Percentiles rank a stretch among this genome's conserved stretches.
Conservation (phyloP, 495 filamentous ascomycete species). For the Podospora tetraspora region DNA sequence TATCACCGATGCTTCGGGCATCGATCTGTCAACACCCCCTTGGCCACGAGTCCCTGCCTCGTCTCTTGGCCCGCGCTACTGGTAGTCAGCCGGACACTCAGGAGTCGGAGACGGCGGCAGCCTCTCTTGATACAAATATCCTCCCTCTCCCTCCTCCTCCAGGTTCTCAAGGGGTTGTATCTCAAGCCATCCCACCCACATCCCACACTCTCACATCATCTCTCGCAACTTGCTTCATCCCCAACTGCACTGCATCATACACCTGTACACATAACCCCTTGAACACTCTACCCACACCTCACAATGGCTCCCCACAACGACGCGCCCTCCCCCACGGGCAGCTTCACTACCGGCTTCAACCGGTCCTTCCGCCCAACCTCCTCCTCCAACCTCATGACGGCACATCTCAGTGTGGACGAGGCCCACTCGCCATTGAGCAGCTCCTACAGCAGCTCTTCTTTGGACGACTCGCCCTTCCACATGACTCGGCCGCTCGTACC, state of each 20-base stretch:
- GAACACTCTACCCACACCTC: background rate
- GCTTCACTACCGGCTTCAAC: slow-evolving; percentile 43
- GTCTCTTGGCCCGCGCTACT: slow-evolving; percentile 10
- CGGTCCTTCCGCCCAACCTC: slow-evolving; percentile 32
- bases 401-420: slow-evolving; percentile 25
- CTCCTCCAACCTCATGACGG: slow-evolving; percentile 34
- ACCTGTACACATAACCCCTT: background rate
- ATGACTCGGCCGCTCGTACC: slow-evolving; percentile 59
- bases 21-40: slow-evolving; percentile 19
- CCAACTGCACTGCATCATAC: background rate
- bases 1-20: slow-evolving; percentile 18
- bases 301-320: slow-evolving; percentile 51
- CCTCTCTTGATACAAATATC: slow-evolving; percentile 32
- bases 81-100: slow-evolving; percentile 14
- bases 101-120: slow-evolving; percentile 3
- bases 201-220: background rate
- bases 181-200: background rate
- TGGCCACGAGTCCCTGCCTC: slow-evolving; percentile 20
- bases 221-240: background rate
- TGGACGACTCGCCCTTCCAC: slow-evolving; percentile 37
- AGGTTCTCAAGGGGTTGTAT: background rate
- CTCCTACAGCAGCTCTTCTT: slow-evolving; percentile 39
- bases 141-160: background rate
- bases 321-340: slow-evolving; percentile 44
- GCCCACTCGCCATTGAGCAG: slow-evolving; percentile 37